Evolutionary conservation across 306 rosid genomes (phyloP).

Genomic region (Gynostemma pentaphyllum): DNA sequence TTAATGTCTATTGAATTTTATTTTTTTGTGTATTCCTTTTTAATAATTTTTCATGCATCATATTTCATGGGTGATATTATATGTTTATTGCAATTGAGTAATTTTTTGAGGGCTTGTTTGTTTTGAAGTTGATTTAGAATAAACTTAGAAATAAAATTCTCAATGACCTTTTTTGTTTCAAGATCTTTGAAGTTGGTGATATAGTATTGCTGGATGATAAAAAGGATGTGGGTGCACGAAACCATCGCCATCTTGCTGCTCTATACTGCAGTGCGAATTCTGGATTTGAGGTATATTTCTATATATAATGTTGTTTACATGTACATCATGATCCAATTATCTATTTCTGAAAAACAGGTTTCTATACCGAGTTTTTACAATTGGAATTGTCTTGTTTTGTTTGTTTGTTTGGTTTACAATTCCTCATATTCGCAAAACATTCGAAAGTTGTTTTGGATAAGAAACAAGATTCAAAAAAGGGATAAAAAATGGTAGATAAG

Average conservation of each 20-base stretch:
- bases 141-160: not conserved
- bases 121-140: not conserved
- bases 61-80: not conserved
- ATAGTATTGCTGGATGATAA: slow-evolving; percentile 47
- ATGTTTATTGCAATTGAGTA: not conserved
- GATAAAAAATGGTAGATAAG: too few relatives aligned
- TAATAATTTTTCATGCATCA: not conserved
- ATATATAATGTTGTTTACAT: not conserved
- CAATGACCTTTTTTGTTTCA: slow-evolving; percentile 6
- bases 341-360: not conserved
- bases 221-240: slow-evolving; percentile 78
- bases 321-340: not conserved
- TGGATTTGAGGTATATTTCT: slow-evolving; percentile 70
- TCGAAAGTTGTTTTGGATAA: too few relatives aligned
- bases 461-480: too few relatives aligned
- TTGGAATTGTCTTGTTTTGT: too few relatives aligned
- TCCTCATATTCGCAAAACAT: too few relatives aligned
- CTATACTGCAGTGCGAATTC: slow-evolving; percentile 73
- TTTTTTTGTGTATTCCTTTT: not conserved
- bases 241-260: slow-evolving; percentile 69
- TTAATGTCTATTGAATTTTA: not conserved
- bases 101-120: not conserved
- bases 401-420: too few relatives aligned
- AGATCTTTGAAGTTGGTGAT: slow-evolving; percentile 97
- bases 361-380: too few relatives aligned